Evolutionary conservation across 2,329 filamentous ascomycete genomes (phyloP).

Genomic region (Sordariomycetes sp.): DNA sequence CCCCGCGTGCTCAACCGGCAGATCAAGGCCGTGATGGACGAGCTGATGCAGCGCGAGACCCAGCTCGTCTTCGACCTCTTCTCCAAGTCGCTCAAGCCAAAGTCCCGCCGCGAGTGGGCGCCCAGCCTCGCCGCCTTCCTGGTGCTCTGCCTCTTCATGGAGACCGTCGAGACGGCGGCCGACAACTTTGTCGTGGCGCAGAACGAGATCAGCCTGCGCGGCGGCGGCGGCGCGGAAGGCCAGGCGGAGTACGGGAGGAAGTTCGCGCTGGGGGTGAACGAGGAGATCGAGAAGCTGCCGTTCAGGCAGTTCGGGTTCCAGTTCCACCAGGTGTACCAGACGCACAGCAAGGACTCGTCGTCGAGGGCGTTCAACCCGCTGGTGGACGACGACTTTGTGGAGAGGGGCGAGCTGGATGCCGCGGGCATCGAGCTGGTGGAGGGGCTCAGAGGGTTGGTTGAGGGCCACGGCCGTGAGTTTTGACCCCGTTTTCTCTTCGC

Average conservation of each 20-base stretch:
- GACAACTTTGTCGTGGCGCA: constrained; percentile 40
- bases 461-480: constrained; percentile 32
- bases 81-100: constrained; percentile 41
- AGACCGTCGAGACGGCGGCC: constrained; percentile 40
- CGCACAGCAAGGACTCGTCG: constrained; percentile 36
- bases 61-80: constrained; percentile 40
- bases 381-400: constrained; percentile 29
- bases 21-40: constrained; percentile 45
- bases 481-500: background rate
- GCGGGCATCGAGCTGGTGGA: constrained; percentile 33
- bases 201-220: constrained; percentile 34
- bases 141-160: constrained; percentile 48
- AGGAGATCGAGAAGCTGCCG: constrained; percentile 45
- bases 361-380: constrained; percentile 44
- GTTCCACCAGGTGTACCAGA: constrained; percentile 50
- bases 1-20: constrained; percentile 44
- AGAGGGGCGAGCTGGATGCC: constrained; percentile 33
- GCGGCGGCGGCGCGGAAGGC: background rate
- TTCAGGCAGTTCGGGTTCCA: constrained; percentile 51
- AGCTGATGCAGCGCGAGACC: constrained; percentile 41
- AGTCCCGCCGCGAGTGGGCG: constrained; percentile 41
- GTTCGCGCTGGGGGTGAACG: constrained; percentile 34
- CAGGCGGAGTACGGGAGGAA: constrained; percentile 24
- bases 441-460: constrained; percentile 31
- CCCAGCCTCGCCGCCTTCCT: constrained; percentile 46